Conservation (phyloP, 768 basidiomycete genomes). For the Leccinum aurantiacum region DNA sequence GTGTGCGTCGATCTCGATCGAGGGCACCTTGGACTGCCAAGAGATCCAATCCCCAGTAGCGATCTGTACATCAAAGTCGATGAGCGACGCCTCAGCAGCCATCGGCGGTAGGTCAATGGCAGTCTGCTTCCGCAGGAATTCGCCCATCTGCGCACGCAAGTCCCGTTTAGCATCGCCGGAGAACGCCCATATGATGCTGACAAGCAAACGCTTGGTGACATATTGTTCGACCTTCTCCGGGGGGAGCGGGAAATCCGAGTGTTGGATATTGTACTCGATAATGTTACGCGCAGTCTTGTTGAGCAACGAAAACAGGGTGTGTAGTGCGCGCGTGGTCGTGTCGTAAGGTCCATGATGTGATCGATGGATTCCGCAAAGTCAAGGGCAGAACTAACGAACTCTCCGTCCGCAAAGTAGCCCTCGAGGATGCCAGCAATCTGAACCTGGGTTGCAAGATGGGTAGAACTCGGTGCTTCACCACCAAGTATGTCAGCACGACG, state of each 20-base stretch:
- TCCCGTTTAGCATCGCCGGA: constrained; percentile 95
- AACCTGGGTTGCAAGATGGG: constrained; percentile 72
- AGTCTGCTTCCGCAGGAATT: constrained; percentile 80
- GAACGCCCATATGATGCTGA: constrained; percentile 97
- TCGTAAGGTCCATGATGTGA: constrained; percentile 99
- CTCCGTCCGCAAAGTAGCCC: constrained; percentile 79
- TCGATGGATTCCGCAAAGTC: constrained; percentile 81
- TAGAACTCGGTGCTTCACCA: constrained; percentile 52
- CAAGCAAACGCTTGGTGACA: constrained; percentile 82
- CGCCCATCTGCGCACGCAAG: constrained; percentile 84
- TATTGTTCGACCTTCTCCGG: constrained; percentile 88
- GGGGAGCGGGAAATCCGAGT: constrained; percentile 90
- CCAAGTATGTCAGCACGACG: constrained; percentile 51
- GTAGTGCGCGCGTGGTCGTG: constrained; percentile 85
- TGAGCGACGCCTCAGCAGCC: constrained; percentile 73
- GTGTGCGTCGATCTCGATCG: constrained; percentile 96
- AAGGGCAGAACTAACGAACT: constrained; percentile 78
- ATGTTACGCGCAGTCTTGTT: constrained; percentile 95
- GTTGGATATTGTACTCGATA: constrained; percentile 92
- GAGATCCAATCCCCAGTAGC: constrained; percentile 82
- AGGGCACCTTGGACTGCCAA: constrained; percentile 91
- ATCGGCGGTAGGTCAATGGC: constrained; percentile 88
- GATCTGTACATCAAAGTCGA: constrained; percentile 95
- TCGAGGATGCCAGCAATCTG: constrained; percentile 73
- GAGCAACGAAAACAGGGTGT: constrained; percentile 93